Evolutionary conservation across 129 eudicot genomes (phyloP).

Genomic region (Centella asiatica): DNA sequence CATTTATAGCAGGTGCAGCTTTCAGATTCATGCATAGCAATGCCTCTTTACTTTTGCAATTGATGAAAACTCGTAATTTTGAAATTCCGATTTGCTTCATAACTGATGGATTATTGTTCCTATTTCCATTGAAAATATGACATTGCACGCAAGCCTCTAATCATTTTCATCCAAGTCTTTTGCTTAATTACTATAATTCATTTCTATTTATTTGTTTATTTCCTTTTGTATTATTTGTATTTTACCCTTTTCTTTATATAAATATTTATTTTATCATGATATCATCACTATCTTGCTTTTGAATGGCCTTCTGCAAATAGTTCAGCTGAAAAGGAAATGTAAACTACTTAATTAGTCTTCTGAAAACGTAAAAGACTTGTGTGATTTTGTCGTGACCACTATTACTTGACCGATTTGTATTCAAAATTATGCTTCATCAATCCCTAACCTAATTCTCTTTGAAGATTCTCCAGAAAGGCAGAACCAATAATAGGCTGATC

Average conservation of each 20-base stretch:
- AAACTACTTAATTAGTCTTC: neutral
- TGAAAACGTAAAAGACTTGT: neutral
- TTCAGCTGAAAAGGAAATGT: neutral
- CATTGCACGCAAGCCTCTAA: neutral
- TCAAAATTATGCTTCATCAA: no score
- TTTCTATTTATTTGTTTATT: no score
- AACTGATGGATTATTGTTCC: slow-evolving; percentile 3
- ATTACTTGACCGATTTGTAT: neutral
- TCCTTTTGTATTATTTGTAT: no score
- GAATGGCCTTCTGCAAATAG: neutral
- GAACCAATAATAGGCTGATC: neutral
- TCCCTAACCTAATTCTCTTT: no score
- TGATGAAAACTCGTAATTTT: slow-evolving; percentile 7
- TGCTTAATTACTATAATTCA: no score
- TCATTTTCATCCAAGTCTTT: neutral
- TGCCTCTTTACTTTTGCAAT: slow-evolving; percentile 8
- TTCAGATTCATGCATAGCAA: neutral
- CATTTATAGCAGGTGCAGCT: neutral
- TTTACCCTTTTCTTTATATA: no score
- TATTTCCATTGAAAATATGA: neutral
- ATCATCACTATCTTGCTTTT: neutral
- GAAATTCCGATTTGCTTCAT: slow-evolving; percentile 3
- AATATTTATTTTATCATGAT: neutral
- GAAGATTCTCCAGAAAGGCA: neutral
- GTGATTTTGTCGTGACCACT: neutral